phyloP scores from a whole-genome alignment of 176 grass and related monocot genomes.

The Phoenix dactylifera region DNA sequence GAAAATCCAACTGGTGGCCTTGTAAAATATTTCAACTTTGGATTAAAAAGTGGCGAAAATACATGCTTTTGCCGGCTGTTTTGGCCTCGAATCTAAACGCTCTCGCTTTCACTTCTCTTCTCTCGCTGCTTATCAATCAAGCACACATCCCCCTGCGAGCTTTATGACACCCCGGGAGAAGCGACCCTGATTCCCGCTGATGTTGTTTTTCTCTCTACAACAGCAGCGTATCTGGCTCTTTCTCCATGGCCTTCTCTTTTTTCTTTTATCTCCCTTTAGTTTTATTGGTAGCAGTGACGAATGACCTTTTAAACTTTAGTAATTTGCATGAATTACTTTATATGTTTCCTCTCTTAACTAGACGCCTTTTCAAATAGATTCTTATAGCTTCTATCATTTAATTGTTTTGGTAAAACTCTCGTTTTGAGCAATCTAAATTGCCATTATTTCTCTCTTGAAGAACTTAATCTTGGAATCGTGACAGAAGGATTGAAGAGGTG shows the following conservation, averaged over 20 bases:
- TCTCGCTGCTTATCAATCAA: not conserved
- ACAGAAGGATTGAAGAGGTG: too few relatives aligned
- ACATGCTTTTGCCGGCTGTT: not conserved
- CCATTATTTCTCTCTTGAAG: too few relatives aligned
- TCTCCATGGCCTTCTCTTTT: not conserved
- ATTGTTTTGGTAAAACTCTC: too few relatives aligned
- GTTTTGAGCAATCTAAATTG: too few relatives aligned
- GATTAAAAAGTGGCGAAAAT: constrained; percentile 30
- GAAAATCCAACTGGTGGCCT: not conserved
- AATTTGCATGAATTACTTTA: too few relatives aligned
- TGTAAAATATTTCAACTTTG: not conserved
- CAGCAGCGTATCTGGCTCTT: too few relatives aligned
- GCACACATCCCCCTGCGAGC: constrained; percentile 33
- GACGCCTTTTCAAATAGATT: too few relatives aligned
- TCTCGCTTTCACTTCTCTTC: constrained; percentile 24
- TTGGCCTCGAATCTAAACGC: constrained; percentile 3
- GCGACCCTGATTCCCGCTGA: constrained; percentile 29
- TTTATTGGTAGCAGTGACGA: not conserved
- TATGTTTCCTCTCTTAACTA: too few relatives aligned
- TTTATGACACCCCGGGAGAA: constrained; percentile 7
- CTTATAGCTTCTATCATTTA: too few relatives aligned
- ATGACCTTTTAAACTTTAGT: too few relatives aligned
- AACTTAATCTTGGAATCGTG: too few relatives aligned
- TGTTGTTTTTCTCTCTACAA: not conserved
- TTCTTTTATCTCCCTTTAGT: constrained; percentile 4